Evolutionary conservation across 495 filamentous ascomycete genomes (phyloP).

Genomic region (Penicillium angulare): DNA sequence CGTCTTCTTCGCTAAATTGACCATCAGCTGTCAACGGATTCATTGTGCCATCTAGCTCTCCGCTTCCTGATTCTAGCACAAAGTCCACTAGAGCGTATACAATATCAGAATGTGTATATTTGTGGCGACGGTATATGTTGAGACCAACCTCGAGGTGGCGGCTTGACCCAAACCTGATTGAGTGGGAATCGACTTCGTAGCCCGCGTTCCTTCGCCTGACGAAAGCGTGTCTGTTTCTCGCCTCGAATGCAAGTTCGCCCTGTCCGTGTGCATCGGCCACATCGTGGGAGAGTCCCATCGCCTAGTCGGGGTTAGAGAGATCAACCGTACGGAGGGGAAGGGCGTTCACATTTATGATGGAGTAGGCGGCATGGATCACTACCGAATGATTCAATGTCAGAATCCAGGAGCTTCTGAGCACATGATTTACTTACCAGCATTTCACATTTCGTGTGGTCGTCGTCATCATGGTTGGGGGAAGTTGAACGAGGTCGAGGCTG

Average conservation of each 20-base stretch:
- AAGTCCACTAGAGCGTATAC: constrained; percentile 17
- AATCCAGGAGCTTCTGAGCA: neutral
- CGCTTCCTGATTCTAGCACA: constrained; percentile 23
- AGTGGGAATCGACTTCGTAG: constrained; percentile 20
- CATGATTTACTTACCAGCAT: constrained; percentile 11
- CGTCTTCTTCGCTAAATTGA: neutral
- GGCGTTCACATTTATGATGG: constrained; percentile 20
- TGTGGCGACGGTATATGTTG: neutral
- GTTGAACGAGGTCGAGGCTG: neutral
- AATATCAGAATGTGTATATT: neutral
- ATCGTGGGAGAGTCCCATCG: constrained; percentile 21
- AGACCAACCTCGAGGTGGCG: constrained; percentile 24
- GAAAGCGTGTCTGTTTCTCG: constrained; percentile 13
- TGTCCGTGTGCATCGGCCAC: constrained; percentile 21
- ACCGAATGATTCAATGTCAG: neutral
- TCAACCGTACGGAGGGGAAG: neutral
- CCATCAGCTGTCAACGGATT: neutral
- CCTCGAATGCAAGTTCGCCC: constrained; percentile 16
- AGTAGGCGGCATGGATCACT: constrained; percentile 26
- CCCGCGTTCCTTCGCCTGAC: constrained; percentile 13
- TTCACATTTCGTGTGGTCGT: constrained; percentile 4
- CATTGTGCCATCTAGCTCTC: constrained; percentile 5
- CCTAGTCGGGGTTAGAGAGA: constrained; percentile 8
- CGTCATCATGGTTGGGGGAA: neutral
- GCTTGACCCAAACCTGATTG: constrained; percentile 26